phyloP scores from a whole-genome alignment of 768 basidiomycete species.

The Kwoniella pini region DNA sequence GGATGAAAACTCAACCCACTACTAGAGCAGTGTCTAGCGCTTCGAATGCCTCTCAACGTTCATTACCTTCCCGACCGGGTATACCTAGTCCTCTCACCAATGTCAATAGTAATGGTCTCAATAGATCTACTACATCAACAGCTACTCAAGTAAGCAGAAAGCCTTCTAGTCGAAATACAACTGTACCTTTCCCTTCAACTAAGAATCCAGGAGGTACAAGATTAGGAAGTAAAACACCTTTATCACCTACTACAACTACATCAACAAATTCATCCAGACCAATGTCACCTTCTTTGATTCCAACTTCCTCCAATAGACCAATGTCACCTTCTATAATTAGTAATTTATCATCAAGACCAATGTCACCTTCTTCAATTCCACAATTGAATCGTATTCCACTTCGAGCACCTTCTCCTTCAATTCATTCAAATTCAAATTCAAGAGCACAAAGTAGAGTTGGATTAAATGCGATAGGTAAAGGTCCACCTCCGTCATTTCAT shows the following conservation, averaged over 20 bases:
- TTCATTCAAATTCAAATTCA: background rate
- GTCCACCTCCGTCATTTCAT: conserved; percentile 30
- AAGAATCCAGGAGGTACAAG: background rate
- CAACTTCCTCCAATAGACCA: conserved; percentile 9
- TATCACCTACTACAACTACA: background rate
- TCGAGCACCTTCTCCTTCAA: conserved; percentile 22
- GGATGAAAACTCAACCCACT: background rate
- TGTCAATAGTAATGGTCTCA: background rate
- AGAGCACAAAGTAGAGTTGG: background rate
- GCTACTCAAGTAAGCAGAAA: conserved; percentile 3
- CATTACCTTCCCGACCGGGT: conserved; percentile 41
- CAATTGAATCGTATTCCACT: conserved; percentile 5
- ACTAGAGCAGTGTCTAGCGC: conserved; percentile 35
- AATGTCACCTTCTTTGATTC: conserved; percentile 25
- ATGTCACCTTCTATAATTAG: conserved; percentile 33
- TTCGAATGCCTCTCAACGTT: conserved; percentile 26
- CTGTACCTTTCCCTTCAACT: conserved; percentile 11
- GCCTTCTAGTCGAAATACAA: background rate
- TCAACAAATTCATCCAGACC: conserved; percentile 21
- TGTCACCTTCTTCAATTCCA: conserved; percentile 21
- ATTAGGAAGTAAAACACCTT: background rate
- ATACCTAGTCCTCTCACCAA: conserved; percentile 44
- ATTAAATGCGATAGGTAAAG: conserved; percentile 25
- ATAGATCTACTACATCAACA: conserved; percentile 17
- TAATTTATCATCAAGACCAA: too few species aligned